Conservation (phyloP, 2,329 filamentous ascomycete genomes). For the Cercospora sesami region DNA sequence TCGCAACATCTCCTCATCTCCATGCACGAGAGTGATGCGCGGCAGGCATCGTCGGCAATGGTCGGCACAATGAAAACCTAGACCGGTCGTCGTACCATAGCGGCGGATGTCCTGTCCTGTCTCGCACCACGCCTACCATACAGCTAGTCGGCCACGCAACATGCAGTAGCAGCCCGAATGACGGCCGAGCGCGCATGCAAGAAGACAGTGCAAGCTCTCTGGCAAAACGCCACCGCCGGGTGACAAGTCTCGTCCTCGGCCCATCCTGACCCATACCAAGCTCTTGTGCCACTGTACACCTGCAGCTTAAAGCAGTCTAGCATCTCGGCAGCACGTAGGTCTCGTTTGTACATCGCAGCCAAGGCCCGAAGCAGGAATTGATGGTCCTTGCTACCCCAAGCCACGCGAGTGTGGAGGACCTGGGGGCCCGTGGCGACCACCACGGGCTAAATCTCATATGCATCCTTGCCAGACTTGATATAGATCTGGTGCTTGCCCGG, state of each 20-base stretch:
- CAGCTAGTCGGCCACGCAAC: background rate
- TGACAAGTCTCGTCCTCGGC: background rate
- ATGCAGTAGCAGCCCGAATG: background rate
- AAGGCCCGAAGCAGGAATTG: slow-evolving; percentile 16
- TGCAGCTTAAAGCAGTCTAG: background rate
- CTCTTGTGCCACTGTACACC: background rate
- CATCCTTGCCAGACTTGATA: slow-evolving; percentile 15
- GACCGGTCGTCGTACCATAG: background rate
- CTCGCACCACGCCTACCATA: background rate
- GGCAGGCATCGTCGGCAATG: slow-evolving; percentile 13
- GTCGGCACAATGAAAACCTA: slow-evolving; percentile 9
- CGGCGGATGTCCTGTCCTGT: background rate
- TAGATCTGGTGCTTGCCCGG: slow-evolving; percentile 5
- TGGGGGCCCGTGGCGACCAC: slow-evolving; percentile 17
- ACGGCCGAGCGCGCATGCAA: background rate
- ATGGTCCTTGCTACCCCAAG: slow-evolving; percentile 12
- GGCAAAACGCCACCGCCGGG: background rate
- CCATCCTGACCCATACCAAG: slow-evolving; percentile 4
- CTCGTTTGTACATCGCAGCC: slow-evolving; percentile 13
- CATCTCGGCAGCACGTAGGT: slow-evolving; percentile 15
- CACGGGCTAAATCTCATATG: slow-evolving; percentile 14
- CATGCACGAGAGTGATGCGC: slow-evolving; percentile 6
- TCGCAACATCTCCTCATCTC: slow-evolving; percentile 8
- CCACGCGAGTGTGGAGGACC: slow-evolving; percentile 25
- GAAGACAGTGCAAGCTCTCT: background rate